Evolutionary conservation across 352 stramenopile species (phyloP).

Genomic region (Globisporangium solare): DNA sequence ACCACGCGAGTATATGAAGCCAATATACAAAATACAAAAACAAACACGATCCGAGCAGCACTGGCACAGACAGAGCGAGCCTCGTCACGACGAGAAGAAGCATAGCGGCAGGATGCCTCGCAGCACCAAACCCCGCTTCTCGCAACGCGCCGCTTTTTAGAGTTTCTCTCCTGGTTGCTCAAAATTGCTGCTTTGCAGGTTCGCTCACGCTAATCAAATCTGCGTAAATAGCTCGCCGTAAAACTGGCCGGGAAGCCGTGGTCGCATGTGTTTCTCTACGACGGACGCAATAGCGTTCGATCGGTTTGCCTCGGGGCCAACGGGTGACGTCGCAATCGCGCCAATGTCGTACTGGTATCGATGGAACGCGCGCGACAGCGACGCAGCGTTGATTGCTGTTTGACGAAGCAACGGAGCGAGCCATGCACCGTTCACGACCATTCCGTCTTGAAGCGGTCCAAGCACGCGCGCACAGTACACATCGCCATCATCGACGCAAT

Average conservation of each 20-base stretch:
- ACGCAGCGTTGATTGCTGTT: constrained; percentile 76
- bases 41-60: too few species aligned
- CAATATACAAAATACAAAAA: too few species aligned
- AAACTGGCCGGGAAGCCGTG: constrained; percentile 82
- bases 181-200: neutral
- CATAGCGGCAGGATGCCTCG: too few species aligned
- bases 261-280: constrained; percentile 76
- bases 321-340: constrained; percentile 49
- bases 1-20: too few species aligned
- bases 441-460: constrained; percentile 76
- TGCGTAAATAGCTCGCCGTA: constrained; percentile 76
- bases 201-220: constrained; percentile 29
- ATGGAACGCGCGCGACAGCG: constrained; percentile 65
- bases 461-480: constrained; percentile 79
- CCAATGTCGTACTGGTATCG: constrained; percentile 75
- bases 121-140: neutral
- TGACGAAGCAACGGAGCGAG: constrained; percentile 76
- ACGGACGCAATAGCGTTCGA: constrained; percentile 67
- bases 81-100: too few species aligned
- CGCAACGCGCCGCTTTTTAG: neutral
- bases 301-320: constrained; percentile 67
- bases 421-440: constrained; percentile 81
- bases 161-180: neutral
- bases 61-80: too few species aligned
- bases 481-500: constrained; percentile 72